phyloP scores from a whole-genome alignment of 208 protist species.

The Leptomonas pyrrhocoris region DNA sequence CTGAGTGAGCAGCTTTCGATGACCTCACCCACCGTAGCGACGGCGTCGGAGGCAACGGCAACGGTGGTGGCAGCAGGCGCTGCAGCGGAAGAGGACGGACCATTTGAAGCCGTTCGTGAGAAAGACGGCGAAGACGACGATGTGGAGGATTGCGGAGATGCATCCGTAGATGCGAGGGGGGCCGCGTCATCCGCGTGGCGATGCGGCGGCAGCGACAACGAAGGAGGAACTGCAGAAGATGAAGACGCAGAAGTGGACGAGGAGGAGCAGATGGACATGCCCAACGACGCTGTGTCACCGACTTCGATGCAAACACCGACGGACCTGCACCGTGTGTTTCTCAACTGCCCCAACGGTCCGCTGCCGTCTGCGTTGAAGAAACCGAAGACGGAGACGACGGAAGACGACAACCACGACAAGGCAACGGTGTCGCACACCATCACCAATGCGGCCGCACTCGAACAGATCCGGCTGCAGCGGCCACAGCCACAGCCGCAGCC shows the following conservation, averaged over 20 bases:
- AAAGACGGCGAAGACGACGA: too few relatives aligned
- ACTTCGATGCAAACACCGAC: not conserved
- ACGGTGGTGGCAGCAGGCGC: too few relatives aligned
- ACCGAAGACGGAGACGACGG: not conserved
- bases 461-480: not conserved
- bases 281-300: not conserved
- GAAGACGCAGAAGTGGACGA: not conserved
- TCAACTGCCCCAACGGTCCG: not conserved
- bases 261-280: not conserved
- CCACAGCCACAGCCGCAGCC: not conserved
- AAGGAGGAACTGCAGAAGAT: not conserved
- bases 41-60: not conserved
- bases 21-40: not conserved
- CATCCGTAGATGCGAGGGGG: too few relatives aligned
- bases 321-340: not conserved
- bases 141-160: too few relatives aligned
- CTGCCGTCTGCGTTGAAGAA: constrained; percentile 6
- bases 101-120: too few relatives aligned
- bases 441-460: not conserved
- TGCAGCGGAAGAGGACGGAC: too few relatives aligned
- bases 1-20: constrained; percentile 20
- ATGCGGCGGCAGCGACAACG: too few relatives aligned
- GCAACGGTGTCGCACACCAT: not conserved
- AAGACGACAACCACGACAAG: not conserved
- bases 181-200: too few relatives aligned